Base-by-base conservation (phyloP, 345 rosid species). In the Salix exigua region DNA sequence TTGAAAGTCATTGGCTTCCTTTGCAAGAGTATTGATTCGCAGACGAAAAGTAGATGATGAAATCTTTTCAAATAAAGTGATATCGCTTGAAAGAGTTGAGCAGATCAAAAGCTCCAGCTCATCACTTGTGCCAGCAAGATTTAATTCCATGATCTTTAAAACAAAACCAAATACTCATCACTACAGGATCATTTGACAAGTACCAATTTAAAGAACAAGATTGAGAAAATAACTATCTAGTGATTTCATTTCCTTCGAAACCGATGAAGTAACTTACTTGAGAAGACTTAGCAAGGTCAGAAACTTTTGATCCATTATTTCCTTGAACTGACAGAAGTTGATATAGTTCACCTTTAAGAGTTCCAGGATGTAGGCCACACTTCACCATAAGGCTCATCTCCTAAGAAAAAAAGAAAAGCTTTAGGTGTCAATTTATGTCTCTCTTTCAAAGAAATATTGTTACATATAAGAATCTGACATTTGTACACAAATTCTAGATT, bases 81-180 rank as follows among this genome's bases (percentile, higher is more conserved):
- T 96, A 84, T 96, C 99, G 85, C 99, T 96, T 75, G 95, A 89
- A 81, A 96, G 92, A 70, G 92, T 85, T 77, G 97, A 91, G 82
- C 87, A 79, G 82, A 96, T 86, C 76, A 87, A 77, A n/a, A 60
- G 80, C 84, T 96, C 93, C 78, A 86, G 86, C 76, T 89, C 96
- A 83, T 90, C 95, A 62, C 83, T 77, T 2, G 84, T 58, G 83
- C 83, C 81, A 73, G 86, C 80, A 82, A 88, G 85, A 85, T 87
- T 88, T 83, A 92, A 82, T 80, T 85, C 94, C 82, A 81, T 79
- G 80, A 96, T 84, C 98, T 91, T 81, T 86, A 83, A 82, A 75
- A 79, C 55, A 77, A 78, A 78, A 40, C 44, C 48, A 67, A 73
- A 66, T 12, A 78, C 30, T 50, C 18, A 50, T 68, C 42, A 74